Evolutionary conservation across 2,329 filamentous ascomycete species (phyloP).

Genomic region (Exophiala sp.): DNA sequence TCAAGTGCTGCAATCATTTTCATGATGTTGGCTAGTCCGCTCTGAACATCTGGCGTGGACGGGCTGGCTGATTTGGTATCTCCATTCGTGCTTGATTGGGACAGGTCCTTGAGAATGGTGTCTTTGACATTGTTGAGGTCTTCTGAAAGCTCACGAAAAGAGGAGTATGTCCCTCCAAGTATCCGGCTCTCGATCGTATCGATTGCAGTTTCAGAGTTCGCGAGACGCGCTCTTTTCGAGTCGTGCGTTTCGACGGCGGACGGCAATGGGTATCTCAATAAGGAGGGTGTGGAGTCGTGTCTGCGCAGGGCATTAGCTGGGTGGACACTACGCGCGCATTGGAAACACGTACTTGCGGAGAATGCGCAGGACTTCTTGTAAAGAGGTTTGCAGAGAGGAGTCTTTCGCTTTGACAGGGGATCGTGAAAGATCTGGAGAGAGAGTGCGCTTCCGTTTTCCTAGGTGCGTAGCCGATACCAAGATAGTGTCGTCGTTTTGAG

Average conservation of each 20-base stretch:
- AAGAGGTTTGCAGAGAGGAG: slow-evolving; percentile 9
- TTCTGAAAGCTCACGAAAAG: slow-evolving; percentile 39
- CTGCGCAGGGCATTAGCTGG: slow-evolving; percentile 32
- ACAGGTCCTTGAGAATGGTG: slow-evolving; percentile 12
- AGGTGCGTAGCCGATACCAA: slow-evolving; percentile 17
- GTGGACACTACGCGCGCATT: background rate
- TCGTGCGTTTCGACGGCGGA: slow-evolving; percentile 36
- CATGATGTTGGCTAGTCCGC: slow-evolving; percentile 15
- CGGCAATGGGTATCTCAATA: slow-evolving; percentile 39
- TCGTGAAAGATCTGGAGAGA: slow-evolving; percentile 18
- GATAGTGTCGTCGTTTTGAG: slow-evolving; percentile 13
- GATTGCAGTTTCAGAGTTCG: slow-evolving; percentile 33
- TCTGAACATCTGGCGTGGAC: slow-evolving; percentile 6
- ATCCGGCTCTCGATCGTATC: slow-evolving; percentile 38
- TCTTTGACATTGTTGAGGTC: slow-evolving; percentile 32
- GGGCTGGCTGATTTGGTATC: background rate
- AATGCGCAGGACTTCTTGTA: slow-evolving; percentile 15
- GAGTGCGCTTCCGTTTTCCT: slow-evolving; percentile 27
- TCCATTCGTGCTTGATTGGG: slow-evolving; percentile 11
- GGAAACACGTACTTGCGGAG: slow-evolving; percentile 16
- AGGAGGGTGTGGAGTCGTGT: slow-evolving; percentile 40
- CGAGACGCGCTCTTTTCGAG: slow-evolving; percentile 40
- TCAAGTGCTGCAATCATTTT: slow-evolving; percentile 7
- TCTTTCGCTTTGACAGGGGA: slow-evolving; percentile 9
- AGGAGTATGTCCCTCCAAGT: slow-evolving; percentile 35